Evolutionary conservation across 1,284 basidiomycete genomes (phyloP), one percentile per base, ranked within the genome.

Genomic region (Melampsora abietis-canadensis): DNA sequence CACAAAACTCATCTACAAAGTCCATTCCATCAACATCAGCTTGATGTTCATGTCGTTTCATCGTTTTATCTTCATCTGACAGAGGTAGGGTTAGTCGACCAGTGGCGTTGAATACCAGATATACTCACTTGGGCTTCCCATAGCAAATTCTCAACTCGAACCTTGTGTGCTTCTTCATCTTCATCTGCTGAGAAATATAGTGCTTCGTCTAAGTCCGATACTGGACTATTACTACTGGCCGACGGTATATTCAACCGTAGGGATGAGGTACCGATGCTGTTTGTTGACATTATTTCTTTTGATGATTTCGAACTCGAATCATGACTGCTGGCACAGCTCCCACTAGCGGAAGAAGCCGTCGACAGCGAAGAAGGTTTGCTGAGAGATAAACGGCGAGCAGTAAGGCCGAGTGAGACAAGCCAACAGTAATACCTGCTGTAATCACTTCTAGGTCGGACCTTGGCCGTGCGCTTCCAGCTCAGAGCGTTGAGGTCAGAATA

Each of bases 341-440:
- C 27, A 27, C 51, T 54, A 27, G 14, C 14, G 51, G 51, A 8
- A 12, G 51, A 54, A 27, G 51, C 51, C 27, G 51, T 19, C n/a
- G 27, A 27, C n/a, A 27, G 6, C 21, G 51, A 54, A 44, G 10
- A 44, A 44, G 8, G 40, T 44, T 44, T 44, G 40, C 14, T 44
- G 40, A 44, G 40, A 44, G 40, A 14, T n/a, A 54, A 27, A 54
- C 51, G 51, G 51, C 27, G n/a, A 27, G n/a, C n/a, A 27, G 51
- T 54, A 27, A 54, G 51, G 27, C 51, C 51, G 51, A 54, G 51
- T 54, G 51, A 54, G 51, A 27, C n/a, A 54, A 54, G 51, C 51
- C 51, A 54, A 54, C 51, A 27, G 27, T n/a, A 21, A 27, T 54
- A 54, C 27, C 51, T n/a, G 15, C 27, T 54, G 51, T n/a, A 27